Evolutionary conservation across 208 protist genomes (phyloP), one percentile per base, ranked within the genome.

Genomic region (Acanthamoeba triangularis): DNA sequence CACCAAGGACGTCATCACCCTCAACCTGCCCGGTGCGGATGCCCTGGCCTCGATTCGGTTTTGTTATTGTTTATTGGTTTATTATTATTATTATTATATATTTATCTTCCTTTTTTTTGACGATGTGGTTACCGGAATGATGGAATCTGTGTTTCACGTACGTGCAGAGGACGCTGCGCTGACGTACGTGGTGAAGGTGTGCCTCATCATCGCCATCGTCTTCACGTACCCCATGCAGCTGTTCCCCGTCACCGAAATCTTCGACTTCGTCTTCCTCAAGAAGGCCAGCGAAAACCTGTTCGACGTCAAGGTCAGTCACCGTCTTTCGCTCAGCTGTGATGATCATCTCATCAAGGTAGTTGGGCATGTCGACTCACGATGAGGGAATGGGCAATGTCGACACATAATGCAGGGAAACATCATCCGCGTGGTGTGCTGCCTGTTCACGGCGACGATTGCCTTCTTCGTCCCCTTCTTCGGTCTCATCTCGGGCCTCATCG

Each of bases 211-310:
- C 65, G 87, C 61, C 87, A 93, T 93, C 65, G 28, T 93, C 47
- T 93, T 93, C 63, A 93, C 87, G 41, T 93, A 93, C 28, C 87
- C 87, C 13, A 69, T 93, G 61, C 87, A 93, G 87, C 87, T 93
- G 4, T 93, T 78, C 49, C 87, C 87, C 44, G 87, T 93, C 20
- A 93, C 44, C 25, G 87, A 93, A n/a, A 93, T 93, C 63, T 69
- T 76, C 37, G 87, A 93, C 44, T 49, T 52, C 13, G 44, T 76
- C 28, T 37, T 76, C 61, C 49, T 93, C 49, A 56, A 56, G 61
- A 28, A 41, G 33, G 18, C 44, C 37, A 93, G 65, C 47, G 87
- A 76, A 28, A 37, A 33, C 87, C 11, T 78, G 49, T 44, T 41
- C 11, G 56, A 93, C 25, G 41, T 61, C 47, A 93, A 93, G 61